phyloP scores from a whole-genome alignment of 2,329 filamentous ascomycete species.

The Claviceps sp. region DNA sequence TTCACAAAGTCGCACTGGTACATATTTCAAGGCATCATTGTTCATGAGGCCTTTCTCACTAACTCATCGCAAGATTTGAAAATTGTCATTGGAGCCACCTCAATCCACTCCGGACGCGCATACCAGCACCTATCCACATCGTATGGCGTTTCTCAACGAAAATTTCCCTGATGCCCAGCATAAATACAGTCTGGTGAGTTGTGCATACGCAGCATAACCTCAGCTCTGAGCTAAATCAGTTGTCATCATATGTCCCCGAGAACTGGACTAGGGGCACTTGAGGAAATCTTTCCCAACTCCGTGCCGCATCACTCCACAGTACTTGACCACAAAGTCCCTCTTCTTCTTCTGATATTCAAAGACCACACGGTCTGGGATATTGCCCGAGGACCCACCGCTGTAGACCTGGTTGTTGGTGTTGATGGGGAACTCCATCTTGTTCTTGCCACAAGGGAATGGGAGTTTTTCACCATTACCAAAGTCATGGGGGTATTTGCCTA shows the following conservation, averaged over 20 bases:
- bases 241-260: neutral
- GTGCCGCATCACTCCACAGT: slow-evolving; percentile 2
- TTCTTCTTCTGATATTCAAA: neutral
- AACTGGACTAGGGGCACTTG: slow-evolving; percentile 5
- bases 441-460: neutral
- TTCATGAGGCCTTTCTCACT: too few species aligned
- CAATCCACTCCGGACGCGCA: too few species aligned
- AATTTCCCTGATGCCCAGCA: neutral
- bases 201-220: too few species aligned
- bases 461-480: neutral
- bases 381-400: neutral
- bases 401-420: neutral
- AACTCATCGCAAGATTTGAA: too few species aligned
- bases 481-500: neutral
- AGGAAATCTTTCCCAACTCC: neutral
- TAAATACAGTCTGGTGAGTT: neutral
- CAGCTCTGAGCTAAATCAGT: too few species aligned
- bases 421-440: slow-evolving; percentile 2
- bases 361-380: slow-evolving; percentile 1
- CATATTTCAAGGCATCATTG: too few species aligned
- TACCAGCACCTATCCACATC: too few species aligned
- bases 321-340: neutral
- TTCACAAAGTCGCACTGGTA: too few species aligned
- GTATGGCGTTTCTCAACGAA: neutral
- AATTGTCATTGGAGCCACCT: too few species aligned